Evolutionary conservation across 495 filamentous ascomycete species (phyloP).

Genomic region (Gamarada debralockiae): DNA sequence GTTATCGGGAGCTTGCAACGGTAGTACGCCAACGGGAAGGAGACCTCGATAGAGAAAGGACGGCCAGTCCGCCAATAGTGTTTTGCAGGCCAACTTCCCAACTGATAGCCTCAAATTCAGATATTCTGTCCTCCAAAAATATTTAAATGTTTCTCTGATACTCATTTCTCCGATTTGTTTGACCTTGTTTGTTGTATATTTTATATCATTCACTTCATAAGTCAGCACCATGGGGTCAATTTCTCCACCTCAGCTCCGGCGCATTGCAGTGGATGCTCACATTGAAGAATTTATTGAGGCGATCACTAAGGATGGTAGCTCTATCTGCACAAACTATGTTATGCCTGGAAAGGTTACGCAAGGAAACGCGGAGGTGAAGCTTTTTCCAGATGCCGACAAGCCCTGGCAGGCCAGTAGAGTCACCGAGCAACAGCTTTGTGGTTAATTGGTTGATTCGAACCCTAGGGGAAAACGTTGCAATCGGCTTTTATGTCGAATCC

Average conservation of each 20-base stretch:
- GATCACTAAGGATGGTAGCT: constrained; percentile 17
- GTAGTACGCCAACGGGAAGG: no score
- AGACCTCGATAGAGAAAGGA: no score
- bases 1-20: no score
- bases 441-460: constrained; percentile 2
- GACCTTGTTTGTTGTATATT: no score
- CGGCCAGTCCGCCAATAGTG: no score
- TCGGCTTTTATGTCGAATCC: constrained; percentile 15
- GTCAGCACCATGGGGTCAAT: neutral
- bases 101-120: no score
- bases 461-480: constrained; percentile 12
- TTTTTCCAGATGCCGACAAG: constrained; percentile 20
- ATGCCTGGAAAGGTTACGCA: constrained; percentile 11
- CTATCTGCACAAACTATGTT: constrained; percentile 26
- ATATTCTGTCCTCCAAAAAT: no score
- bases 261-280: neutral
- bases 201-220: no score
- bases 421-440: constrained; percentile 4
- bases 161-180: no score
- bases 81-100: no score
- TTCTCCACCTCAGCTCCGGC: neutral
- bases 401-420: constrained; percentile 17
- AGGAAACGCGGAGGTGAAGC: constrained; percentile 20
- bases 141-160: no score
- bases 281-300: constrained; percentile 6